phyloP scores from a whole-genome alignment of 805 yeast genomes.

The Metschnikowia cerradonensis region DNA sequence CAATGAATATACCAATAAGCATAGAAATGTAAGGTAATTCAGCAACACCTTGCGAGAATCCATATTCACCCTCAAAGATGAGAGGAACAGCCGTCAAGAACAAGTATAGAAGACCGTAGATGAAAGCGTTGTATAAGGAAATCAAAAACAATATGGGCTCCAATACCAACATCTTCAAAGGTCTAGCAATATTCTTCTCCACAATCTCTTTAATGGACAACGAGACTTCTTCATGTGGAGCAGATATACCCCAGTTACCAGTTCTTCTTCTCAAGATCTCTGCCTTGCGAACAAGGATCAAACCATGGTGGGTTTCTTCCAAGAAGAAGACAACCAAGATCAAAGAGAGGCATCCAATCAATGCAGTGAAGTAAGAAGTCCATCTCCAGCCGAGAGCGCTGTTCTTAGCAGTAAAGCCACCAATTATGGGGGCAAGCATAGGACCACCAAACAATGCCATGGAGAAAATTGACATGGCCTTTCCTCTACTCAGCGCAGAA shows the following conservation, averaged over 20 bases:
- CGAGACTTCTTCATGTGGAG: conserved; percentile 55
- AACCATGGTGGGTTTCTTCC: conserved; percentile 71
- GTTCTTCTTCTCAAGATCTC: conserved; percentile 57
- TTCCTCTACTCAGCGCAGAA: conserved; percentile 17
- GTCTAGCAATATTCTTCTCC: conserved; percentile 61
- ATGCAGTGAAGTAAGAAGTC: conserved; percentile 70
- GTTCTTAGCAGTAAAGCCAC: conserved; percentile 60
- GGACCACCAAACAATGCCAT: conserved; percentile 34
- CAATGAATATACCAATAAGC: conserved; percentile 61
- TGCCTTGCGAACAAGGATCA: conserved; percentile 61
- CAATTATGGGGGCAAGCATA: conserved; percentile 28
- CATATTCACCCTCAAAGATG: conserved; percentile 50
- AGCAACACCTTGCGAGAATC: conserved; percentile 55
- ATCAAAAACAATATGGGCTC: conserved; percentile 74
- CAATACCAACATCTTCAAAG: conserved; percentile 57
- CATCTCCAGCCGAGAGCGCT: conserved; percentile 75
- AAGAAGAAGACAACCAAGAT: conserved; percentile 41
- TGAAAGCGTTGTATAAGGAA: conserved; percentile 69
- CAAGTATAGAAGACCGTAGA: conserved; percentile 75
- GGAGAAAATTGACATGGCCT: conserved; percentile 22
- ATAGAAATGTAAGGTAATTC: conserved; percentile 79
- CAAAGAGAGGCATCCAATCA: conserved; percentile 46
- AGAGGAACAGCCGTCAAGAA: conserved; percentile 73
- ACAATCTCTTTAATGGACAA: conserved; percentile 46
- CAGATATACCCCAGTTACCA: conserved; percentile 79